A percentile compares a stretch with the other conserved stretches of the same genome.
phyloP scores from a whole-genome alignment of 1,284 basidiomycete genomes.

The Schizopora paradoxa region DNA sequence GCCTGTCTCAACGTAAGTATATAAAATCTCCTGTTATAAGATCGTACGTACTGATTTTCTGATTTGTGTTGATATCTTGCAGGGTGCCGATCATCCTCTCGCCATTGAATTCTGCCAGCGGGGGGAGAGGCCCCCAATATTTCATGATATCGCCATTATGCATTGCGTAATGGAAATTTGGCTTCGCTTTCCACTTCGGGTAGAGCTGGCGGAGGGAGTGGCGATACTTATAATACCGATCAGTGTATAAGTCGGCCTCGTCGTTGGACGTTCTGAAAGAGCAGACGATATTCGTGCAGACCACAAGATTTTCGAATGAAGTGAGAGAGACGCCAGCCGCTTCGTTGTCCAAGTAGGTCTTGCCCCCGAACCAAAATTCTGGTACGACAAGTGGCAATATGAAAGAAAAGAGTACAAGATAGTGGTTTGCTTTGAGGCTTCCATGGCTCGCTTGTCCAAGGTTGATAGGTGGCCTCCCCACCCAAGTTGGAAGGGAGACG shows the following conservation, averaged over 20 bases:
- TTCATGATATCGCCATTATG: neutral
- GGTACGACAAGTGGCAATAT: neutral
- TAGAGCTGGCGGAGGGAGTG: neutral
- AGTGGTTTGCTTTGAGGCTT: neutral
- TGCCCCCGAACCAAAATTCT: neutral
- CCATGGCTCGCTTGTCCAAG: neutral
- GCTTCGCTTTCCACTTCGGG: neutral
- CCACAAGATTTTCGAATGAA: neutral
- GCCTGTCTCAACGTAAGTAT: neutral
- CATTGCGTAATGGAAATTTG: neutral
- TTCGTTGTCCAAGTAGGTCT: too few species aligned
- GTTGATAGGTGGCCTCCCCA: neutral
- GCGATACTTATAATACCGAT: neutral
- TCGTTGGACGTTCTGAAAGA: neutral
- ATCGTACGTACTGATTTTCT: neutral
- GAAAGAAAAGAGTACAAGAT: neutral
- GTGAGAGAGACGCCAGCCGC: neutral
- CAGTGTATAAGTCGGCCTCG: neutral
- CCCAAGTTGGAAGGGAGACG: neutral
- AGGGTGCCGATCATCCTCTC: neutral
- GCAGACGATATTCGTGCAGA: neutral
- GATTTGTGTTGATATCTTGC: neutral
- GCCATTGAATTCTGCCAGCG: neutral
- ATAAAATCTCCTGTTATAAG: neutral
- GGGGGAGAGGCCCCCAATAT: neutral